Percentiles rank a stretch among this genome's conserved stretches.
phyloP scores from a whole-genome alignment of 495 filamentous ascomycete genomes.

The Trichoderma virens region DNA sequence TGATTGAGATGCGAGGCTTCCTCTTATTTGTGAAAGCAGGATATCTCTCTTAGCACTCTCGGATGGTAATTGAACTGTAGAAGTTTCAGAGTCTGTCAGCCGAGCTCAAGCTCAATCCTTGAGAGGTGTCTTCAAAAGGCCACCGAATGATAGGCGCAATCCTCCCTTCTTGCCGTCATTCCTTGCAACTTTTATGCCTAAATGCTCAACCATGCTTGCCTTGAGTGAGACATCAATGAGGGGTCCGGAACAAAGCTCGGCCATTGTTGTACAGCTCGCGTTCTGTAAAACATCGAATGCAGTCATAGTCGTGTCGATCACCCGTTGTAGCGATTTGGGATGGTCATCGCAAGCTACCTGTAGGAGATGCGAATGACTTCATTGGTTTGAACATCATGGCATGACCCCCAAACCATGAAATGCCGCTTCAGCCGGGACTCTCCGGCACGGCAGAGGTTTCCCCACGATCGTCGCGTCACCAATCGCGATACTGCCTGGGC shows the following conservation, averaged over 20 bases:
- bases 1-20: background rate
- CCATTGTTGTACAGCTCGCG: background rate
- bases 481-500: background rate
- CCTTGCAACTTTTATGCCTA: background rate
- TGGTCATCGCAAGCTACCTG: no score
- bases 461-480: background rate
- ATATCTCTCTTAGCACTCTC: background rate
- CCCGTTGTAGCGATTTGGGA: no score
- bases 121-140: background rate
- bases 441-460: background rate
- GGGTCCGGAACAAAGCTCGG: slow-evolving; percentile 4
- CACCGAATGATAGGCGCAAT: background rate
- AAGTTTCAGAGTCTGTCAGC: background rate
- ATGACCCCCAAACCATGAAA: background rate
- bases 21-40: background rate
- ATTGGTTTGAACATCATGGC: background rate
- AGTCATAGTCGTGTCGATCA: background rate
- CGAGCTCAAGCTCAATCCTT: background rate
- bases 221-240: background rate
- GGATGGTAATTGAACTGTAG: no score
- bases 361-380: background rate
- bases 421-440: background rate
- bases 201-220: background rate
- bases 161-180: background rate
- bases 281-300: background rate